Conservation (phyloP, 108 stramenopile species). For the Asterionellopsis glacialis region DNA sequence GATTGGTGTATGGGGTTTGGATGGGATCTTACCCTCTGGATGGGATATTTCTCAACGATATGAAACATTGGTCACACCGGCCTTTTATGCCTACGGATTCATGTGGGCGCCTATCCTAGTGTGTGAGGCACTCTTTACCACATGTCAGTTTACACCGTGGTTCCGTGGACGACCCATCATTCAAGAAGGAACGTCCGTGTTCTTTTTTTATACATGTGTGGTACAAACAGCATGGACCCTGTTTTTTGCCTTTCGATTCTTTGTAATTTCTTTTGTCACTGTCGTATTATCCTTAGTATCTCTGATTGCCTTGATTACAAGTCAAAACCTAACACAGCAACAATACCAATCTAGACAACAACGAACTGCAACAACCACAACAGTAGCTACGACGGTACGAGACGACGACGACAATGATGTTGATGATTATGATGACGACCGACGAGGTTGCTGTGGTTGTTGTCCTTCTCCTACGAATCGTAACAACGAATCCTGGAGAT, state of each 20-base stretch:
- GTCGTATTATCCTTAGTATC: slow-evolving; percentile 32
- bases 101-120: slow-evolving; percentile 46
- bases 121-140: slow-evolving; percentile 42
- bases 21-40: slow-evolving; percentile 34
- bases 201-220: slow-evolving; percentile 50
- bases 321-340: slow-evolving; percentile 28
- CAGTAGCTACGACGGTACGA: too few species aligned
- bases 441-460: too few species aligned
- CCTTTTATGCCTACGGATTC: slow-evolving; percentile 33
- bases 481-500: slow-evolving; percentile 4
- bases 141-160: slow-evolving; percentile 41
- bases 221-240: slow-evolving; percentile 51
- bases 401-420: too few species aligned
- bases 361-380: too few species aligned
- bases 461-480: too few species aligned
- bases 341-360: slow-evolving; percentile 2
- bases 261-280: slow-evolving; percentile 42
- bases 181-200: slow-evolving; percentile 37
- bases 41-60: slow-evolving; percentile 28
- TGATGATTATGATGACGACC: too few species aligned
- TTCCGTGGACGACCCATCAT: slow-evolving; percentile 46
- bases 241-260: slow-evolving; percentile 42
- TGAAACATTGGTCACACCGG: slow-evolving; percentile 53
- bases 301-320: slow-evolving; percentile 27
- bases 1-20: slow-evolving; percentile 45